Evolutionary conservation across 768 basidiomycete genomes (phyloP).

Genomic region (Psilocybe subaeruginosa): DNA sequence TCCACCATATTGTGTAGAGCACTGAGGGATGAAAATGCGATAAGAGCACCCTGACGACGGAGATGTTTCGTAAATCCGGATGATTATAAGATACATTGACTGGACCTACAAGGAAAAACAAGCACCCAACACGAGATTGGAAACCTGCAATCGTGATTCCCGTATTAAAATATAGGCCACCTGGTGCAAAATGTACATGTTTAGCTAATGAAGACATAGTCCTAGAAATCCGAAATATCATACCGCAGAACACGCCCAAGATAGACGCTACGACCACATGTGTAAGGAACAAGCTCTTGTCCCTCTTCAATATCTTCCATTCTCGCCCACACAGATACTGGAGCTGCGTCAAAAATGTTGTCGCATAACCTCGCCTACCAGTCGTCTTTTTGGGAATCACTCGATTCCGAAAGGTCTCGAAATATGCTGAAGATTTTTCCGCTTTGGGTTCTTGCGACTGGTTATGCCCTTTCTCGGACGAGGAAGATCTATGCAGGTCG

Average conservation of each 20-base stretch:
- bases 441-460: not conserved
- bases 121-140: slow-evolving; percentile 89
- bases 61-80: not conserved
- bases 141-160: slow-evolving; percentile 86
- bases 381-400: not conserved
- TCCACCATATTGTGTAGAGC: slow-evolving; percentile 89
- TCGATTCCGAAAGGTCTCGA: not conserved
- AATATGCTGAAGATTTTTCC: not conserved
- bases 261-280: slow-evolving; percentile 73
- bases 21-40: slow-evolving; percentile 90
- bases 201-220: not conserved
- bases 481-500: not conserved
- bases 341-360: slow-evolving; percentile 90
- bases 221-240: not conserved
- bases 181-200: slow-evolving; percentile 33
- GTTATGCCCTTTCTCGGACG: slow-evolving; percentile 1
- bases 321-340: slow-evolving; percentile 82
- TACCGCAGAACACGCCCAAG: slow-evolving; percentile 87
- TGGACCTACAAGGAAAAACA: slow-evolving; percentile 85
- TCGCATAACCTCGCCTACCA: slow-evolving; percentile 49
- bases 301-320: slow-evolving; percentile 82
- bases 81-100: slow-evolving; percentile 7
- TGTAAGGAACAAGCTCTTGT: slow-evolving; percentile 80
- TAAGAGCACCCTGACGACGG: slow-evolving; percentile 71
- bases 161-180: slow-evolving; percentile 87